Percentiles rank a stretch among this genome's conserved stretches.
phyloP scores from a whole-genome alignment of 805 yeast genomes.

The Wickerhamomyces bisporus region DNA sequence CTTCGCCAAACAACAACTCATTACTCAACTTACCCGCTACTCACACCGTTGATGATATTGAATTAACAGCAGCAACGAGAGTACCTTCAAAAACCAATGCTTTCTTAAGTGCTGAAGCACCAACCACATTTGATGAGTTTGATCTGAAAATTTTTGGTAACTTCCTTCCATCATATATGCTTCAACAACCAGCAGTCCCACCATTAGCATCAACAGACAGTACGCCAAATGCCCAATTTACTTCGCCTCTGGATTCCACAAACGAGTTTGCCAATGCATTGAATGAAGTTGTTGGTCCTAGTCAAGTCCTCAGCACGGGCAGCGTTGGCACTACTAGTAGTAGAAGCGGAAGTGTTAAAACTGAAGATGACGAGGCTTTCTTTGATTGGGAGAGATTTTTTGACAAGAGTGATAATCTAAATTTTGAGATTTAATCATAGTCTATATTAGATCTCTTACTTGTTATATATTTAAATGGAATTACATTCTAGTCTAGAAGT shows the following conservation, averaged over 20 bases:
- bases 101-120: constrained; percentile 30
- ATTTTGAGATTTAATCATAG: constrained; percentile 6
- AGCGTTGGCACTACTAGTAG: neutral
- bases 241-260: neutral
- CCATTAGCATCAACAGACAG: neutral
- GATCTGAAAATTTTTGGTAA: constrained; percentile 81
- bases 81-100: constrained; percentile 30
- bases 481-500: too few relatives aligned
- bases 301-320: too few relatives aligned
- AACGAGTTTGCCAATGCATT: neutral
- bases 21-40: constrained; percentile 13
- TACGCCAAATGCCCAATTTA: constrained; percentile 1
- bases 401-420: constrained; percentile 17
- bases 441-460: too few relatives aligned
- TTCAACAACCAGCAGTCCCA: constrained; percentile 21
- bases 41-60: constrained; percentile 7
- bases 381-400: constrained; percentile 26
- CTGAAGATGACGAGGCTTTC: constrained; percentile 16
- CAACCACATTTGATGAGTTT: constrained; percentile 50
- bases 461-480: too few relatives aligned
- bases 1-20: constrained; percentile 13
- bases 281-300: neutral
- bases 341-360: constrained; percentile 5
- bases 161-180: constrained; percentile 78
- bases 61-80: constrained; percentile 5